A percentile compares a stretch with the other conserved stretches of the same genome.
phyloP scores from a whole-genome alignment of 306 rosid genomes.

The Quercus engelmannii region DNA sequence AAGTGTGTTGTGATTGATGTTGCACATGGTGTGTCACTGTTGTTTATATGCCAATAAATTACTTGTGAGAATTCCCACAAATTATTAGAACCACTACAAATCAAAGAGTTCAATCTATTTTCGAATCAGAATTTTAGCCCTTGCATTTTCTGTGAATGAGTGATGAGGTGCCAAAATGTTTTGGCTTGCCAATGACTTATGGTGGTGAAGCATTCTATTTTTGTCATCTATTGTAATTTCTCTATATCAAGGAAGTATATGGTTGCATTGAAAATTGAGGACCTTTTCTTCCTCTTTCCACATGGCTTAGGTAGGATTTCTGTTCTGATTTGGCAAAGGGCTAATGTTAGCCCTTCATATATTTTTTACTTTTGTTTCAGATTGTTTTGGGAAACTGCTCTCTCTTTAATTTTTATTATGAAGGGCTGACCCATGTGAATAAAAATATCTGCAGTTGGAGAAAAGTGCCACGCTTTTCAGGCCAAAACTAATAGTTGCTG shows the following conservation, averaged over 20 bases:
- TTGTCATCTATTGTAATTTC: slow-evolving; percentile 14
- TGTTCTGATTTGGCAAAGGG: neutral
- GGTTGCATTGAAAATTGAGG: neutral
- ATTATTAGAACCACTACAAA: neutral
- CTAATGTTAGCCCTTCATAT: neutral
- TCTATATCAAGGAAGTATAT: neutral
- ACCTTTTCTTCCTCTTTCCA: neutral
- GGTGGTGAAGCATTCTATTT: slow-evolving; percentile 10
- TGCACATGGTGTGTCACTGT: neutral
- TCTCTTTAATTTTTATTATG: neutral
- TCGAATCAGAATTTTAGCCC: neutral
- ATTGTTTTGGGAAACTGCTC: neutral
- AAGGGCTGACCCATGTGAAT: slow-evolving; percentile 13
- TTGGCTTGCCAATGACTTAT: slow-evolving; percentile 7
- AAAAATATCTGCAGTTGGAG: slow-evolving; percentile 63
- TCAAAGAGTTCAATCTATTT: neutral
- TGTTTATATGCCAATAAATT: neutral
- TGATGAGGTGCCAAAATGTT: neutral
- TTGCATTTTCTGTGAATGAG: neutral
- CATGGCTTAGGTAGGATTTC: neutral
- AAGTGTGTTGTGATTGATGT: neutral
- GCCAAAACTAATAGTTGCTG: slow-evolving; percentile 94
- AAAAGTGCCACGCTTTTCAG: slow-evolving; percentile 72
- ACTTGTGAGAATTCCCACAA: neutral
- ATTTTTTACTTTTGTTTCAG: neutral